Percentiles rank a stretch among this genome's conserved stretches.
These are phyloP conservation scores for Naganishia friedmannii DNA, from an alignment of 768 basidiomycete species.

Conservation along the genomic window DNA sequence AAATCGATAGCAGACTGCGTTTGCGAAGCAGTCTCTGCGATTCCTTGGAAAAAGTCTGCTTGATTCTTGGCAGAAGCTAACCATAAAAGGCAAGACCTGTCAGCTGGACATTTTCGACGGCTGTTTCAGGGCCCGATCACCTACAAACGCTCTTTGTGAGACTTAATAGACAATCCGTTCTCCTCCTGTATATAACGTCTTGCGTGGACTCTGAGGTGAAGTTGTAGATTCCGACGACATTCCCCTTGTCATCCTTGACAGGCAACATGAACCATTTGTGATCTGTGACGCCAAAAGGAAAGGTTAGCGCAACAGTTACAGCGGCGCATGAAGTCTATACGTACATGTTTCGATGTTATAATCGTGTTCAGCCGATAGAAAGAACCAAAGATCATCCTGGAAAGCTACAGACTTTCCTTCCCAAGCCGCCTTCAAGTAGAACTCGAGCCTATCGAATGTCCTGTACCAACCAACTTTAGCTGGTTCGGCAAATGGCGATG, in stretches of 20 bases:
- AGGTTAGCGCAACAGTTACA: background rate
- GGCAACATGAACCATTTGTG: conserved; percentile 20
- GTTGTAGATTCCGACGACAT: background rate
- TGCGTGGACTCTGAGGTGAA: background rate
- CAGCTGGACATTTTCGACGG: background rate
- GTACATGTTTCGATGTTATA: conserved; percentile 6
- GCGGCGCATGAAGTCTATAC: background rate
- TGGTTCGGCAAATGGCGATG: conserved; percentile 18
- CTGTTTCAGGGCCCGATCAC: background rate
- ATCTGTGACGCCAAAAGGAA: background rate
- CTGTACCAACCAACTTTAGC: conserved; percentile 23
- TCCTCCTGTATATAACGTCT: conserved; percentile 17
- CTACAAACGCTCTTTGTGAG: conserved; percentile 11
- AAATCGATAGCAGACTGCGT: conserved; percentile 12
- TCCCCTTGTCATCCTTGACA: conserved; percentile 15
- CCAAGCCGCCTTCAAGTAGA: conserved; percentile 16
- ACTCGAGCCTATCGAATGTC: conserved; percentile 17
- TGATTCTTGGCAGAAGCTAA: conserved; percentile 15
- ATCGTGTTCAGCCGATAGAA: conserved; percentile 12
- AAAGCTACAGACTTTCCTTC: conserved; percentile 13
- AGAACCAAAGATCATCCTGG: conserved; percentile 21
- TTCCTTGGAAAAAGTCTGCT: conserved; percentile 20
- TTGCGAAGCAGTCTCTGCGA: background rate
- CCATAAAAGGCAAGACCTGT: background rate
- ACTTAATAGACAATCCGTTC: conserved; percentile 14